These are phyloP conservation scores for Pilobolus umbonatus DNA, from an alignment of 192 early-diverging fungal species.

Conservation along the genomic window DNA sequence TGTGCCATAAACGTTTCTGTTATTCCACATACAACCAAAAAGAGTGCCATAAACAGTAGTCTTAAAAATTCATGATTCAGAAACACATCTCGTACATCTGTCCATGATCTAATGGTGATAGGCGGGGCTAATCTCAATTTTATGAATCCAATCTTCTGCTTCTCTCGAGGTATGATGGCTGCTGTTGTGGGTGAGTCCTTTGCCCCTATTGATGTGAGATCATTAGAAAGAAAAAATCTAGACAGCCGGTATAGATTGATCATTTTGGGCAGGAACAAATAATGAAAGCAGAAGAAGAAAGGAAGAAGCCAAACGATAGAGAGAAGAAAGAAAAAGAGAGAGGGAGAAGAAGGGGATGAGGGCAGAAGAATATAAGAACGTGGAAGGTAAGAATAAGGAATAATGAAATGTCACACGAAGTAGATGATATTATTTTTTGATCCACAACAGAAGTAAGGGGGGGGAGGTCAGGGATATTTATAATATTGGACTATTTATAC, in stretches of 20 bases:
- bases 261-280: too few relatives aligned
- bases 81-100: conserved; percentile 16
- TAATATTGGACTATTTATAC: too few relatives aligned
- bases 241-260: background rate
- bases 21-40: conserved; percentile 20
- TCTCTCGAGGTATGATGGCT: background rate
- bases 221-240: background rate
- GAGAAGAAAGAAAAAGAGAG: background rate
- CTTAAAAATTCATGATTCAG: conserved; percentile 25
- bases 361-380: background rate
- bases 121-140: conserved; percentile 21
- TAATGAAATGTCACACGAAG: too few relatives aligned
- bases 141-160: conserved; percentile 16
- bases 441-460: background rate
- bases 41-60: conserved; percentile 6
- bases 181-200: background rate
- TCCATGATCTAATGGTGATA: conserved; percentile 5
- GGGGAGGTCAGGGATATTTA: background rate
- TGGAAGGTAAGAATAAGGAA: background rate
- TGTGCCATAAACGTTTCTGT: conserved; percentile 28
- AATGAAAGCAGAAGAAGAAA: background rate
- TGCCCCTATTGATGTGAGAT: conserved; percentile 3
- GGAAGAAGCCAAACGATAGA: background rate
- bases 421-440: too few relatives aligned
- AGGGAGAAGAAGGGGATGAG: background rate